Evolutionary conservation across 2,329 filamentous ascomycete species (phyloP).

Genomic region (Clarireedia paspali): DNA sequence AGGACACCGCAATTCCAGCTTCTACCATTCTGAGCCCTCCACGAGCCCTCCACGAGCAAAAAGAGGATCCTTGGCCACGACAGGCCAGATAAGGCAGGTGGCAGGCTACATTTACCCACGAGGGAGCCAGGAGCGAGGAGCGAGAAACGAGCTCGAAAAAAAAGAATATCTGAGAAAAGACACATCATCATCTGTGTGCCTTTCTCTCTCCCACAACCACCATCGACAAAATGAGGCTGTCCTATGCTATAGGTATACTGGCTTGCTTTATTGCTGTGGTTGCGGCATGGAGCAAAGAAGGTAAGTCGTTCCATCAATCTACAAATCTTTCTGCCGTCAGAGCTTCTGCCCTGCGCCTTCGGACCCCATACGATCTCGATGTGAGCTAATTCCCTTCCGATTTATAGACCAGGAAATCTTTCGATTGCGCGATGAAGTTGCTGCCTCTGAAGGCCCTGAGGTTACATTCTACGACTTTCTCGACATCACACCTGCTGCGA

Average conservation of each 20-base stretch:
- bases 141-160: no score
- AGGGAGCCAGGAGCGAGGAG: no score
- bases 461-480: conserved; percentile 94
- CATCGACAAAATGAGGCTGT: conserved; percentile 26
- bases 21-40: background rate
- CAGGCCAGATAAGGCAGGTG: no score
- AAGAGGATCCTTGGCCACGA: background rate
- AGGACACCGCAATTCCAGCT: background rate
- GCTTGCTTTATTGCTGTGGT: conserved; percentile 24
- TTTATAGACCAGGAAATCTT: conserved; percentile 93
- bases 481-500: conserved; percentile 64
- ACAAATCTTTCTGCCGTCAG: background rate
- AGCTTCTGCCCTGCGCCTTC: no score
- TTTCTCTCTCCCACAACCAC: background rate
- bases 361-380: background rate
- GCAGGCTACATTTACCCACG: no score
- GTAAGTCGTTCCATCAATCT: conserved; percentile 16
- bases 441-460: conserved; percentile 63
- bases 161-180: no score
- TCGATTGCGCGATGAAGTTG: conserved; percentile 81
- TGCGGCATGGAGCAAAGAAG: conserved; percentile 33
- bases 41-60: background rate
- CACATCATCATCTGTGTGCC: background rate
- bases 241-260: conserved; percentile 24
- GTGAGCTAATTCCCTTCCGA: conserved; percentile 16